phyloP scores from a whole-genome alignment of 257 asterid species.

The Solanum phureja region DNA sequence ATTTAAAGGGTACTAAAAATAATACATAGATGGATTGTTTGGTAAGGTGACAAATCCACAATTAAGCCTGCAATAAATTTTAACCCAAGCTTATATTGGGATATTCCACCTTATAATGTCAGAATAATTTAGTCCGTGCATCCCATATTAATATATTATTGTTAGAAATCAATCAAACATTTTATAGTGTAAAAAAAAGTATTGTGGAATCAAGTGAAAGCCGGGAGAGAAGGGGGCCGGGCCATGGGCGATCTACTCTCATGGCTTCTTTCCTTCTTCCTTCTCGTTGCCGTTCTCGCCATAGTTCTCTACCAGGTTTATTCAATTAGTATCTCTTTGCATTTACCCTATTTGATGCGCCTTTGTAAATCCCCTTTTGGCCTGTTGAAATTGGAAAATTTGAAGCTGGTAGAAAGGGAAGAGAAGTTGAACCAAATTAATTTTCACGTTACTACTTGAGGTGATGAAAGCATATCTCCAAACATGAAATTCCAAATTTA shows the following conservation, averaged over 20 bases:
- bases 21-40: too few species aligned
- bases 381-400: neutral
- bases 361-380: neutral
- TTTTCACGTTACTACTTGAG: neutral
- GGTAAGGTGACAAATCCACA: too few species aligned
- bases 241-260: slow-evolving; percentile 60
- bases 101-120: neutral
- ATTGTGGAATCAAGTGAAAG: neutral
- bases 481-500: neutral
- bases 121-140: neutral
- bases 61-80: too few species aligned
- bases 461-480: neutral
- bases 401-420: neutral
- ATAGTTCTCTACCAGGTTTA: slow-evolving; percentile 69
- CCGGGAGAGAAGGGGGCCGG: neutral
- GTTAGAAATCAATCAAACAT: neutral
- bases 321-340: neutral
- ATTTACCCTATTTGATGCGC: neutral
- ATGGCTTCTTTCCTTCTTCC: slow-evolving; percentile 80
- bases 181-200: too few species aligned
- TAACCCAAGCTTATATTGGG: too few species aligned
- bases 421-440: neutral
- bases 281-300: slow-evolving; percentile 47
- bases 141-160: neutral
- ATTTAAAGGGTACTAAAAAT: too few species aligned